Evolutionary conservation across 2,329 filamentous ascomycete species (phyloP), one percentile per base, ranked within the genome.

Genomic region (Macrophomina pseudophaseolina): DNA sequence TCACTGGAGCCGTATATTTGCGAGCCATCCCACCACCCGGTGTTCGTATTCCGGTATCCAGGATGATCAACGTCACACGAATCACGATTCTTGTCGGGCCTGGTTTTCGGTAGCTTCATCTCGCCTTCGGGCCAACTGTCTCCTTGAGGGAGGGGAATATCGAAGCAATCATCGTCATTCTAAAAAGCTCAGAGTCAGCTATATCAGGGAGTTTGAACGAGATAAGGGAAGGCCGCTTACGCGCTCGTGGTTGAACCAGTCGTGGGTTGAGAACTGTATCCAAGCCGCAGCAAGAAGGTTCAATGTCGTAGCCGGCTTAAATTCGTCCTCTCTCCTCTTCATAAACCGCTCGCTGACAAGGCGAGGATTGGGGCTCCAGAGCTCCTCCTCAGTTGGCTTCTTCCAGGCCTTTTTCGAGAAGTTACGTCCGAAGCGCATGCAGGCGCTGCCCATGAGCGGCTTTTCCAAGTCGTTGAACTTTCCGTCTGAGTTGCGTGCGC

Each of bases 231-330:
- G n/a, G n/a, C n/a, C 46, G 11, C 46, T 49, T 49, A 72, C 73
- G 65, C 67, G 65, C 30, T 74, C 70, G 67, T 78, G 74, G 46
- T 74, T 72, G 63, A 78, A 76, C 80, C 80, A 82, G 66, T 81
- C 80, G 65, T 83, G 81, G 0, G 78, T 78, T 65, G 83, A 80
- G 63, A 83, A 83, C 68, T 84, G 82, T n/a, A 83, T 83, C 81
- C 81, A 84, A 1, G 81, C 81, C 14, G 81, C 81, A 2, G 81
- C 81, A 6, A 84, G 72, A 46, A 84, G 68, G 65, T 84, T 84
- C 66, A 83, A 65, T 1, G 74, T 80, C 0, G 80, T 83, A 0
- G 81, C 82, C 3, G 80, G 81, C 30, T 80, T 80, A 69, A 83
- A 83, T 12, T 23, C 54, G 6, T 38, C 28, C 3, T 72, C 73